A percentile compares a stretch with the other conserved stretches of the same genome.
Evolutionary conservation across 768 basidiomycete genomes (phyloP).

Genomic region (Suillus clintonianus): DNA sequence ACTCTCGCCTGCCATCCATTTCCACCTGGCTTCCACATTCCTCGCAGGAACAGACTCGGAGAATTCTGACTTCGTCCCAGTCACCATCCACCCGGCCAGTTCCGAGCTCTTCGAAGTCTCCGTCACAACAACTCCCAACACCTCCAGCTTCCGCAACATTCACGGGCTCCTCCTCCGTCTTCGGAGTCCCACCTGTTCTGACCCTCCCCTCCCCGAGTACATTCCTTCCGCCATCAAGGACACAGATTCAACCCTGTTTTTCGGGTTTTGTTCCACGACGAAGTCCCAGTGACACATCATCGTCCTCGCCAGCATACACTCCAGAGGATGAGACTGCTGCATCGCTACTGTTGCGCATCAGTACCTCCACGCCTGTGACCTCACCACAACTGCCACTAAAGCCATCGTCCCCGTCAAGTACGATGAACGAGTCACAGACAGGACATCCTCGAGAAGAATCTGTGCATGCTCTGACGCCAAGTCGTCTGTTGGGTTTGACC

Average conservation of each 20-base stretch:
- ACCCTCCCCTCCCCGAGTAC: constrained; percentile 39
- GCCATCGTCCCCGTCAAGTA: neutral
- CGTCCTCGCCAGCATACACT: constrained; percentile 26
- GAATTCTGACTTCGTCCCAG: constrained; percentile 34
- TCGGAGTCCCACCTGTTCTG: constrained; percentile 41
- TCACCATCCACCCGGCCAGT: constrained; percentile 35
- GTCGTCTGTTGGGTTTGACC: constrained; percentile 24
- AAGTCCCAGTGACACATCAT: constrained; percentile 21
- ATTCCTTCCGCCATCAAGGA: constrained; percentile 9
- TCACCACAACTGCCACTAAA: constrained; percentile 15
- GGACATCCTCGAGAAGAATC: neutral
- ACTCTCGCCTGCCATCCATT: constrained; percentile 60
- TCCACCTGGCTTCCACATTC: constrained; percentile 60
- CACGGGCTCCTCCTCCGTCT: constrained; percentile 36
- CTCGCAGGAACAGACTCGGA: constrained; percentile 15
- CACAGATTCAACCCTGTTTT: constrained; percentile 22
- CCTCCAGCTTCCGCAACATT: constrained; percentile 60
- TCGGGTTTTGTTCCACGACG: constrained; percentile 21
- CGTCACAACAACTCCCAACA: constrained; percentile 46
- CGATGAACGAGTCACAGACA: too few relatives aligned
- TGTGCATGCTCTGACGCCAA: constrained; percentile 25
- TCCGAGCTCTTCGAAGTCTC: constrained; percentile 10
- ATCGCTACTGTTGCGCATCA: constrained; percentile 65
- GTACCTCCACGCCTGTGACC: constrained; percentile 36
- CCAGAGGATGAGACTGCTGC: constrained; percentile 75